Conservation (phyloP, 1,284 basidiomycete genomes). For the Ganoderma resinaceum region DNA sequence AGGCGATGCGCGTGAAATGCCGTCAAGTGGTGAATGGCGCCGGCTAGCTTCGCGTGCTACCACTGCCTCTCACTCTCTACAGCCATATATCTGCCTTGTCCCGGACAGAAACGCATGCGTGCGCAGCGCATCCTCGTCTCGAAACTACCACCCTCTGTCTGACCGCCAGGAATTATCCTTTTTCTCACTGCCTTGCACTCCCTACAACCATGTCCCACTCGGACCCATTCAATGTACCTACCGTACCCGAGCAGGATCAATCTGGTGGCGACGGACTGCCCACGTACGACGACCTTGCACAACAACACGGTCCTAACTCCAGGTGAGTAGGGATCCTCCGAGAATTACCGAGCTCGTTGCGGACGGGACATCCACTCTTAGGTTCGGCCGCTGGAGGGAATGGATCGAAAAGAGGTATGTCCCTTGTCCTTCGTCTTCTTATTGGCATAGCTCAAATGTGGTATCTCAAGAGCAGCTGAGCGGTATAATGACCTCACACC, state of each 20-base stretch:
- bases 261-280: conserved; percentile 69
- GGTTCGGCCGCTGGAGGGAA: conserved; percentile 82
- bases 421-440: neutral
- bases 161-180: neutral
- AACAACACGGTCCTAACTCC: conserved; percentile 78
- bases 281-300: conserved; percentile 77
- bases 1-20: conserved; percentile 2
- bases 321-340: conserved; percentile 50
- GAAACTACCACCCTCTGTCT: neutral
- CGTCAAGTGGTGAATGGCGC: neutral
- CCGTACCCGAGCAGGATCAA: conserved; percentile 61
- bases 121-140: neutral
- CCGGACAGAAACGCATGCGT: conserved; percentile 6
- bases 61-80: conserved; percentile 7
- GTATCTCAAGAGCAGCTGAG: conserved; percentile 73
- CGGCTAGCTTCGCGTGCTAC: conserved; percentile 4
- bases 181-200: neutral
- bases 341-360: neutral
- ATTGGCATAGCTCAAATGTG: conserved; percentile 17
- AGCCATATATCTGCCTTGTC: neutral
- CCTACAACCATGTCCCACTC: conserved; percentile 34
- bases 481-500: conserved; percentile 70
- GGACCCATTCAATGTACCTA: conserved; percentile 32
- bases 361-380: conserved; percentile 37
- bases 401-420: conserved; percentile 86